A percentile compares a stretch with the other conserved stretches of the same genome.
These are phyloP conservation scores for Xylaria acuta DNA, from an alignment of 495 filamentous ascomycete species.

Conservation along the genomic window DNA sequence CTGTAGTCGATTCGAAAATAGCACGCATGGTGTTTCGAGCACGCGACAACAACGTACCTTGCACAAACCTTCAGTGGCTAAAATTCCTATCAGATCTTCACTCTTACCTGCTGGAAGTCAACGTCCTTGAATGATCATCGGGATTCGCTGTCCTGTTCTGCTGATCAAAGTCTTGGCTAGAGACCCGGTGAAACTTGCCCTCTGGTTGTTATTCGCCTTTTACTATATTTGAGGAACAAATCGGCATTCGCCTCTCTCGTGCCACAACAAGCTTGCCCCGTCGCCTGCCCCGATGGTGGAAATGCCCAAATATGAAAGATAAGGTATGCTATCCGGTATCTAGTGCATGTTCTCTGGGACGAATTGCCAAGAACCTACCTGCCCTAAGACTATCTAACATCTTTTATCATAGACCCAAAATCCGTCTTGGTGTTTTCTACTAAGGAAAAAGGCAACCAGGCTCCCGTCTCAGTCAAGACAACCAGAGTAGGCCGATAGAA, in stretches of 20 bases:
- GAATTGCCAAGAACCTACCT: neutral
- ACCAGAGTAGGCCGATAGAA: neutral
- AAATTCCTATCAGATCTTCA: neutral
- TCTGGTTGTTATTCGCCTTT: neutral
- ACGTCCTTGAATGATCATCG: neutral
- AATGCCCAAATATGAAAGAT: neutral
- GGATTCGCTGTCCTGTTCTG: neutral
- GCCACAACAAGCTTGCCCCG: neutral
- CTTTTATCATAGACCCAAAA: neutral
- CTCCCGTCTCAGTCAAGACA: neutral
- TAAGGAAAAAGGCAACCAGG: neutral
- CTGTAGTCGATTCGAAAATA: neutral
- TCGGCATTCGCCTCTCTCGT: neutral
- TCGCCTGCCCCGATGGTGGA: neutral
- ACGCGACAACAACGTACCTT: neutral
- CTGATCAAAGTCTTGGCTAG: neutral
- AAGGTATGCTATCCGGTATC: neutral
- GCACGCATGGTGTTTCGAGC: neutral
- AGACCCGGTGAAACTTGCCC: neutral
- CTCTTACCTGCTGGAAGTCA: neutral
- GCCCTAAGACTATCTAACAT: neutral
- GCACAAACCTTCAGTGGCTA: neutral
- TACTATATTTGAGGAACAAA: neutral
- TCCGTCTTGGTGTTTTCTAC: neutral
- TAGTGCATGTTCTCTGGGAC: neutral